These are phyloP conservation scores for Candida maris DNA, from an alignment of 805 yeast species.

Conservation along the genomic window DNA sequence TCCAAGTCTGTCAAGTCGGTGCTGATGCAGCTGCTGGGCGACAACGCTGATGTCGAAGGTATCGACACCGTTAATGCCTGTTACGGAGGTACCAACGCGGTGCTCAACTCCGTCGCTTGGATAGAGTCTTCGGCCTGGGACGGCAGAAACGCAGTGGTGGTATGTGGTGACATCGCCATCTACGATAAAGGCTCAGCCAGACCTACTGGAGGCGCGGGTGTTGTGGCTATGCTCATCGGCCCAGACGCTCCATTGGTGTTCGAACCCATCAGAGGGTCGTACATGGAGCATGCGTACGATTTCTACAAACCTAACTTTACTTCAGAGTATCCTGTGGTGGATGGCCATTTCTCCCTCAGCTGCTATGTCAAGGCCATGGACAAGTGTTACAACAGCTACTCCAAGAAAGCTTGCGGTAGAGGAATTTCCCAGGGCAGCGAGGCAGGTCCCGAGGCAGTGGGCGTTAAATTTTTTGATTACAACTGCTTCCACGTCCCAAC, in stretches of 20 bases:
- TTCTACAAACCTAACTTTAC: constrained; percentile 97
- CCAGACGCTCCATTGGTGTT: constrained; percentile 97
- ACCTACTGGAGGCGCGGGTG: constrained; percentile 99
- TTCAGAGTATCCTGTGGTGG: constrained; percentile 94
- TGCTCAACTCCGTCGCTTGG: constrained; percentile 94
- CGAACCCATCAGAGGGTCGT: constrained; percentile 84
- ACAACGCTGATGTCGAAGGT: constrained; percentile 90
- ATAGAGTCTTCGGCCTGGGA: constrained; percentile 95
- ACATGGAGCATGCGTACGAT: constrained; percentile 96
- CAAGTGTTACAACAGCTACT: constrained; percentile 76
- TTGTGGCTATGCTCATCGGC: constrained; percentile 91
- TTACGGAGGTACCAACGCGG: constrained; percentile 96
- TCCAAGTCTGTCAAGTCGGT: constrained; percentile 96
- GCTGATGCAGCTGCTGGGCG: constrained; percentile 88
- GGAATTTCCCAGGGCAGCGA: constrained; percentile 41
- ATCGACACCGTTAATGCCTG: constrained; percentile 95
- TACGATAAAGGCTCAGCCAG: constrained; percentile 97
- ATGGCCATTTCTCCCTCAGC: constrained; percentile 90
- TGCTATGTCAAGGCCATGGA: constrained; percentile 95
- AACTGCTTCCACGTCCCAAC: constrained; percentile 98
- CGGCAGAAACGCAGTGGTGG: constrained; percentile 96
- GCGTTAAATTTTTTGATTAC: constrained; percentile 79
- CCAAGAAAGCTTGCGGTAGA: constrained; percentile 62
- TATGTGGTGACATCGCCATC: constrained; percentile 96
- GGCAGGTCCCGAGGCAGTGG: constrained; percentile 54